These are phyloP conservation scores for Seiridium cupressi DNA, from an alignment of 2,329 filamentous ascomycete genomes.

Conservation along the genomic window DNA sequence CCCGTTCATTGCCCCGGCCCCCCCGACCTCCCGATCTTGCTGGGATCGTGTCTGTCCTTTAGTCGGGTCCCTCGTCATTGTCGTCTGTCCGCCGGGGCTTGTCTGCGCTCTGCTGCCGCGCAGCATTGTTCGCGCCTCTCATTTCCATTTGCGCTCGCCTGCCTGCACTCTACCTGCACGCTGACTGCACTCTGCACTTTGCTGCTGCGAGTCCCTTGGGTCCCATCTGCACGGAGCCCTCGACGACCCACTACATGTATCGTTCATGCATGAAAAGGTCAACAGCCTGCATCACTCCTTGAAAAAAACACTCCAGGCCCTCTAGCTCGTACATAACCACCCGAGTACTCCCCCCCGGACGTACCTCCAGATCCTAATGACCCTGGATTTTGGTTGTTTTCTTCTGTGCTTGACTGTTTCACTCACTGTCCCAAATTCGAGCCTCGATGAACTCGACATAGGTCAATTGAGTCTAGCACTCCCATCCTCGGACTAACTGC, in stretches of 20 bases:
- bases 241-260: constrained; percentile 7
- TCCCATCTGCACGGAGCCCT: constrained; percentile 5
- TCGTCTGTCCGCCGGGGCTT: background rate
- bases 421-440: background rate
- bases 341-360: constrained; percentile 1
- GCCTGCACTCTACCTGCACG: background rate
- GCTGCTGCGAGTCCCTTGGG: background rate
- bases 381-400: background rate
- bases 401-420: background rate
- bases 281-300: constrained; percentile 11
- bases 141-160: constrained; percentile 11
- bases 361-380: background rate
- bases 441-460: background rate
- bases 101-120: background rate
- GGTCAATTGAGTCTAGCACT: background rate
- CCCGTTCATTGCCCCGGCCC: background rate
- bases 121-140: background rate
- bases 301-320: background rate
- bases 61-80: background rate
- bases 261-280: constrained; percentile 11
- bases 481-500: background rate
- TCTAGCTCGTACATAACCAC: constrained; percentile 6
- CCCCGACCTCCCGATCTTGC: constrained; percentile 13
- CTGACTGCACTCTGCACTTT: background rate
- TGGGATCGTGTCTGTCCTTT: background rate